Evolutionary conservation across 441 rosid genomes (phyloP).

Genomic region (Hura crepitans): DNA sequence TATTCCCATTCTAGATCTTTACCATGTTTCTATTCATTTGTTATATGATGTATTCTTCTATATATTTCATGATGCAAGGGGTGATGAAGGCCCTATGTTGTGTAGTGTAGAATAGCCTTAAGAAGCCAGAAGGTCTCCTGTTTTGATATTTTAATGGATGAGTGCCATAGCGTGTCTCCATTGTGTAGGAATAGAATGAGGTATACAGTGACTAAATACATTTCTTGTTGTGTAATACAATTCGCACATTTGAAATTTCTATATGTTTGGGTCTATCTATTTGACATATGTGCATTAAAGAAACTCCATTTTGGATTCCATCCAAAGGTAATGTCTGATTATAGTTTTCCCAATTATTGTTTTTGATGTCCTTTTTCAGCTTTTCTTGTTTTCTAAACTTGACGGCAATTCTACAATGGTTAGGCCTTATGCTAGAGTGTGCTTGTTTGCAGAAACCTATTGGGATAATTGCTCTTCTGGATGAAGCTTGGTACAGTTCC

Average conservation of each 20-base stretch:
- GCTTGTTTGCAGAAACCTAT: conserved; percentile 81
- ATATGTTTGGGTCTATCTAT: neutral
- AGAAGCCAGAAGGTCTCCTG: neutral
- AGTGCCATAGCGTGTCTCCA: neutral
- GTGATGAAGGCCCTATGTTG: neutral
- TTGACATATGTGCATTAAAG: neutral
- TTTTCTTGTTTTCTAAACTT: conserved; percentile 12
- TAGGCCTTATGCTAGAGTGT: conserved; percentile 20
- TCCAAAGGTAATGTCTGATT: neutral
- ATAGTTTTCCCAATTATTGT: neutral
- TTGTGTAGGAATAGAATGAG: neutral
- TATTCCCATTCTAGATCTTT: neutral
- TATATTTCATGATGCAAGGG: neutral
- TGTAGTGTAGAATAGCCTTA: neutral
- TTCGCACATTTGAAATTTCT: neutral
- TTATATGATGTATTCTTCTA: neutral
- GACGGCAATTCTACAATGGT: conserved; percentile 17
- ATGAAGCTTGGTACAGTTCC: conserved; percentile 90
- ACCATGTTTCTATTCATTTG: neutral
- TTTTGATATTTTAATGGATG: neutral
- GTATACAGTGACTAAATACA: neutral
- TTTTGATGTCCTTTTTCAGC: neutral
- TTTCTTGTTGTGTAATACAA: neutral
- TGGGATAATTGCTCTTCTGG: conserved; percentile 89
- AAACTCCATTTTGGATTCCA: neutral